Evolutionary conservation across 2,329 filamentous ascomycete species (phyloP).

Genomic region (Blastomyces gilchristii): DNA sequence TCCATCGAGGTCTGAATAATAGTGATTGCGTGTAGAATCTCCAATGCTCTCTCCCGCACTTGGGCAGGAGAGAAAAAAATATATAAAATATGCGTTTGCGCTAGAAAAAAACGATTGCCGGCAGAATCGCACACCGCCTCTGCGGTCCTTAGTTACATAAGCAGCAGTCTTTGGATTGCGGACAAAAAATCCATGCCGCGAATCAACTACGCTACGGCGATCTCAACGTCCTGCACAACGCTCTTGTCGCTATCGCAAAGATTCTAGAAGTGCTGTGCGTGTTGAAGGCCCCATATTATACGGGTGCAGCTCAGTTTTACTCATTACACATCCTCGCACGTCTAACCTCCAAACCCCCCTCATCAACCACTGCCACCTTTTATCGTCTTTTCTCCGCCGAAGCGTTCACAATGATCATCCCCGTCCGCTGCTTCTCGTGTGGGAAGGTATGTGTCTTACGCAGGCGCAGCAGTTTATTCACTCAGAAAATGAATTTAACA

Average conservation of each 20-base stretch:
- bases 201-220: not conserved
- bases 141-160: not conserved
- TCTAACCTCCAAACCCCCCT: not conserved
- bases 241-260: not conserved
- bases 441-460: conserved; percentile 62
- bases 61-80: not conserved
- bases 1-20: not conserved
- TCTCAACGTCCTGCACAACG: not conserved
- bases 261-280: not conserved
- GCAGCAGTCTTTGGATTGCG: not conserved
- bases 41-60: not conserved
- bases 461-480: not conserved
- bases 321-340: not conserved
- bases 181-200: not conserved
- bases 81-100: not conserved
- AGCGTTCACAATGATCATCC: conserved; percentile 71
- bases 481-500: conserved; percentile 23
- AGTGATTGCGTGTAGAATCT: not conserved
- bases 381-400: not conserved
- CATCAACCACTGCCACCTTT: not conserved
- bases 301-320: not conserved
- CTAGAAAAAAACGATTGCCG: not conserved
- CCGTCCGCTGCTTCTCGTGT: conserved; percentile 96
- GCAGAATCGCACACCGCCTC: not conserved
- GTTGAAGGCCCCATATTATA: not conserved